These are phyloP conservation scores for Peterozyma toletana DNA, from an alignment of 805 yeast species.

Conservation along the genomic window DNA sequence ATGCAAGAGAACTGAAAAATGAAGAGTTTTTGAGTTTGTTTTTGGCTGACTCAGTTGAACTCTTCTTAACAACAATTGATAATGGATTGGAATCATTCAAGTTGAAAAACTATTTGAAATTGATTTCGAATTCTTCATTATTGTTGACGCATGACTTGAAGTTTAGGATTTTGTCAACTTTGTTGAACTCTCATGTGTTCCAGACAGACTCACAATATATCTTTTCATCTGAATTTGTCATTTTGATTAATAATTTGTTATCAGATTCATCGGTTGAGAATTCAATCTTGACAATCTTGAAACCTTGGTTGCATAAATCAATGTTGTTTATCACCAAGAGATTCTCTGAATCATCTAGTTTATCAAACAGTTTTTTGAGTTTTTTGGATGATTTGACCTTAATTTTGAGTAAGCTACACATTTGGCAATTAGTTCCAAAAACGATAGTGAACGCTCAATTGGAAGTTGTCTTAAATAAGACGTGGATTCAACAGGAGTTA, in stretches of 20 bases:
- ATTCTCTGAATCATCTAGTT: conserved; percentile 41
- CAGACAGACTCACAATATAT: not conserved
- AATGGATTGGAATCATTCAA: too few relatives aligned
- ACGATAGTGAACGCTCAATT: conserved; percentile 53
- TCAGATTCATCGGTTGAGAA: not conserved
- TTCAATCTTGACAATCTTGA: not conserved
- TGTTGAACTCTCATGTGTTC: not conserved
- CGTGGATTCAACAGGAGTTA: conserved; percentile 35
- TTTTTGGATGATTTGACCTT: conserved; percentile 24
- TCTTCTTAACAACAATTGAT: not conserved
- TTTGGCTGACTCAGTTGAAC: not conserved
- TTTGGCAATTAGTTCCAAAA: conserved; percentile 35
- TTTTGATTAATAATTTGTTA: not conserved
- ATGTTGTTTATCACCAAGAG: conserved; percentile 55
- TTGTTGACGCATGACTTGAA: not conserved
- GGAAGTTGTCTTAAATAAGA: conserved; percentile 46
- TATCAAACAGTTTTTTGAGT: conserved; percentile 19
- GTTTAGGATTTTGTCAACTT: not conserved
- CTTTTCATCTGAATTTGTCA: conserved; percentile 6
- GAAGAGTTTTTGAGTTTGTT: not conserved
- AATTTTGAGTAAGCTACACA: conserved; percentile 20
- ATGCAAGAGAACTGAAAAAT: not conserved
- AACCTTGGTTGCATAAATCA: conserved; percentile 51
- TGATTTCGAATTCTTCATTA: not conserved
- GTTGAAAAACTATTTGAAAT: conserved; percentile 1